Conservation (phyloP, 371 early-diverging fungal genomes). For the Lichtheimia ornata region DNA sequence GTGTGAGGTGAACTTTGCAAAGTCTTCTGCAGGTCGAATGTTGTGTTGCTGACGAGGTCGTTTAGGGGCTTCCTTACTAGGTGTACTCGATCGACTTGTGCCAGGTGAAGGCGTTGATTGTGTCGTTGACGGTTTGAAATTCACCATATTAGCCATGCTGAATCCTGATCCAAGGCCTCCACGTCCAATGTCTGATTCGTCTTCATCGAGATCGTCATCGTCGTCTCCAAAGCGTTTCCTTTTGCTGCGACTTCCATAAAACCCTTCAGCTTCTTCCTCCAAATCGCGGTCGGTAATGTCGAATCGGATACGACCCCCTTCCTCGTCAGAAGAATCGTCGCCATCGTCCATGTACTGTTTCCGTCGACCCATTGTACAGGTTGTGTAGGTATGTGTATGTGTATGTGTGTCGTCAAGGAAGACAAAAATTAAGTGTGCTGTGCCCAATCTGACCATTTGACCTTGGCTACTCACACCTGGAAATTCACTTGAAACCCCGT, state of each 20-base stretch:
- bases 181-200: slow-evolving; percentile 23
- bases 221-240: slow-evolving; percentile 34
- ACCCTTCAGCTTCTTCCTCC: slow-evolving; percentile 44
- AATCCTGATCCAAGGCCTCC: slow-evolving; percentile 22
- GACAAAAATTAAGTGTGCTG: no score
- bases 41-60: slow-evolving; percentile 4
- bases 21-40: slow-evolving; percentile 57
- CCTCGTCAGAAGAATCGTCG: slow-evolving; percentile 49
- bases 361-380: slow-evolving; percentile 33
- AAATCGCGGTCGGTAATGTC: slow-evolving; percentile 45
- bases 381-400: no score
- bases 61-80: slow-evolving; percentile 7
- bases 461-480: no score
- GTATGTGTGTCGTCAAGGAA: no score
- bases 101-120: slow-evolving; percentile 5
- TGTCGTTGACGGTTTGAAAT: slow-evolving; percentile 5
- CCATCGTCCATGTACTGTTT: slow-evolving; percentile 50
- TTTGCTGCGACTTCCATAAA: slow-evolving; percentile 27
- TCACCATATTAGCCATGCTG: slow-evolving; percentile 1
- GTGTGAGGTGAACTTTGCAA: slow-evolving; percentile 76
- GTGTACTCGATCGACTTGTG: slow-evolving; percentile 7
- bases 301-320: slow-evolving; percentile 38
- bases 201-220: slow-evolving; percentile 36
- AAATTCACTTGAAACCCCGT: neutral
- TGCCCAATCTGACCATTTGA: no score